Percentiles rank a stretch among this genome's conserved stretches.
phyloP scores from a whole-genome alignment of 2,329 filamentous ascomycete species.

The Leptosphaerulina australis region DNA sequence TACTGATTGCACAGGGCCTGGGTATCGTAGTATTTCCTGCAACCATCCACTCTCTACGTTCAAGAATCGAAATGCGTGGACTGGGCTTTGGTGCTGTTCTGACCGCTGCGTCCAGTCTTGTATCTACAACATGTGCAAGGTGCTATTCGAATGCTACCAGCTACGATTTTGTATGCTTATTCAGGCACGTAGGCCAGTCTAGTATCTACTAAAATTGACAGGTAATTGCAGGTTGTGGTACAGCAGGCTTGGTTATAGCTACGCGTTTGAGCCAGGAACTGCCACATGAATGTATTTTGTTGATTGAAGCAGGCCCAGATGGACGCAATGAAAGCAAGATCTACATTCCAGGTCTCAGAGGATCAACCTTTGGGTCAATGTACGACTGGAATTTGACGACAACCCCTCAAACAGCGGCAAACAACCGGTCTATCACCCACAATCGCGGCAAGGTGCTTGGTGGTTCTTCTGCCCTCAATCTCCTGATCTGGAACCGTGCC shows the following conservation, averaged over 20 bases:
- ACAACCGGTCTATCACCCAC: conserved; percentile 33
- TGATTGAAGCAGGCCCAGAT: conserved; percentile 35
- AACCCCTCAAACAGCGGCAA: conserved; percentile 48
- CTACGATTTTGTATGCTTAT: conserved; percentile 9
- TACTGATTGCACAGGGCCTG: too few species aligned
- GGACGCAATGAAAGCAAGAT: conserved; percentile 29
- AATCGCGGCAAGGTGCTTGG: conserved; percentile 39
- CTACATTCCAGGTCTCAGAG: conserved; percentile 28
- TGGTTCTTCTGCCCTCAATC: conserved; percentile 45
- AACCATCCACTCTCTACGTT: too few species aligned
- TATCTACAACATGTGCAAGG: not conserved
- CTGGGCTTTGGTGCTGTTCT: too few species aligned
- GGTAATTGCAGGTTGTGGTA: conserved; percentile 27
- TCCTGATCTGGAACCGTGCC: conserved; percentile 44
- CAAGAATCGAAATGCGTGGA: too few species aligned
- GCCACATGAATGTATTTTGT: conserved; percentile 22
- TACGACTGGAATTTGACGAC: conserved; percentile 52
- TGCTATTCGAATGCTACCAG: not conserved
- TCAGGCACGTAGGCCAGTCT: not conserved
- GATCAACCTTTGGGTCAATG: conserved; percentile 25
- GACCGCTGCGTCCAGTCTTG: too few species aligned
- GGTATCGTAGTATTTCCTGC: too few species aligned
- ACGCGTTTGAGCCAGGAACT: conserved; percentile 37
- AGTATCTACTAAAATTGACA: not conserved
- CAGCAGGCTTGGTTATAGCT: conserved; percentile 29